These are phyloP conservation scores for Rostrohypoxylon terebratum DNA, from an alignment of 495 filamentous ascomycete species.

Conservation along the genomic window DNA sequence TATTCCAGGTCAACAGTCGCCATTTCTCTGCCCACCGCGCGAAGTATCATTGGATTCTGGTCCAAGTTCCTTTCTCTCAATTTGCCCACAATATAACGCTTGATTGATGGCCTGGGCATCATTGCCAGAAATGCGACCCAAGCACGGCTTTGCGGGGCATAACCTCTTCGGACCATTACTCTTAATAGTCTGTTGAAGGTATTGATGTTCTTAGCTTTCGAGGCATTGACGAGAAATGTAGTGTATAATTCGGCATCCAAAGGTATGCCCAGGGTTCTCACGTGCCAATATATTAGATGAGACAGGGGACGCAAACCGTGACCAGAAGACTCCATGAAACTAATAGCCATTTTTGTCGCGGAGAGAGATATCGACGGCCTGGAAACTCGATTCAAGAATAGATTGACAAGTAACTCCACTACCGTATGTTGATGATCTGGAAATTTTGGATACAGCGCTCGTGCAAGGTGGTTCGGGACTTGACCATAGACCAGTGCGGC, in stretches of 20 bases:
- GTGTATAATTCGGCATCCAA: constrained; percentile 53
- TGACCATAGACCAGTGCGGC: constrained; percentile 47
- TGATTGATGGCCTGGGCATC: constrained; percentile 53
- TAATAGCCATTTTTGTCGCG: constrained; percentile 55
- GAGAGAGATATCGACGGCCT: constrained; percentile 41
- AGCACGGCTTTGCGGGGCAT: constrained; percentile 47
- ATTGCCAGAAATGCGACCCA: constrained; percentile 58
- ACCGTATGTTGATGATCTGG: constrained; percentile 47
- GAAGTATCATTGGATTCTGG: constrained; percentile 31
- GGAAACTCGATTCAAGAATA: constrained; percentile 47
- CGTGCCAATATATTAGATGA: constrained; percentile 42
- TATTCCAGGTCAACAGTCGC: constrained; percentile 51
- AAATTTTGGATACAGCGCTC: constrained; percentile 43
- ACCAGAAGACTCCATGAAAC: constrained; percentile 45
- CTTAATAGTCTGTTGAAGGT: constrained; percentile 49
- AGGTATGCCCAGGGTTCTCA: constrained; percentile 33
- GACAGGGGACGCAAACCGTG: constrained; percentile 29
- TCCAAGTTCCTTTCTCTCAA: constrained; percentile 50
- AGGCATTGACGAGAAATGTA: constrained; percentile 47
- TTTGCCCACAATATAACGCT: constrained; percentile 48
- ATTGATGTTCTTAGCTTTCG: constrained; percentile 48
- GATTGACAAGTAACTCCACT: constrained; percentile 41
- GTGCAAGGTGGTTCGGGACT: constrained; percentile 38
- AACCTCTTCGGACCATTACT: constrained; percentile 49
- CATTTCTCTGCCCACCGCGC: constrained; percentile 50